These are phyloP conservation scores for Eucalyptus regnans DNA, from an alignment of 345 rosid genomes.

Conservation along the genomic window DNA sequence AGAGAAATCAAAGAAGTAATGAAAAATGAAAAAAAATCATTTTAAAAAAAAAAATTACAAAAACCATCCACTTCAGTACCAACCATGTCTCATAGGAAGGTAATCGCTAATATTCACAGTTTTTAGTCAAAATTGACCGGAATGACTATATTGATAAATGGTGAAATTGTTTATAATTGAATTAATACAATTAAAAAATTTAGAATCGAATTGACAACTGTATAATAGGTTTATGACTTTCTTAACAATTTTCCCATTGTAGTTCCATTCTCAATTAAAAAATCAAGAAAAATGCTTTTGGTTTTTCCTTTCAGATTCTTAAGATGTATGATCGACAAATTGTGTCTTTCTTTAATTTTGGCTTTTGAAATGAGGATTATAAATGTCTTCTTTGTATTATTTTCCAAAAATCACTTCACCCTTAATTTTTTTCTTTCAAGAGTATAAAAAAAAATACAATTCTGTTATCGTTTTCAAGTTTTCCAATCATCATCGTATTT, in stretches of 20 bases:
- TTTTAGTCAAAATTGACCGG: accelerated
- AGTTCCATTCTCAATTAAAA: neutral
- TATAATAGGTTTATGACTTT: accelerated
- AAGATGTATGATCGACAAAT: neutral
- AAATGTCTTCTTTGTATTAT: neutral
- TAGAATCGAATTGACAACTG: accelerated
- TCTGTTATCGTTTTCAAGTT: neutral
- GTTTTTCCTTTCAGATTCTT: neutral
- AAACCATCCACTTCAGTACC: accelerated
- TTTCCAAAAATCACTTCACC: neutral
- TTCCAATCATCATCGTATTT: accelerated
- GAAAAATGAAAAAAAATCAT: accelerated
- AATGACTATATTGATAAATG: accelerated
- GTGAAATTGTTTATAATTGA: accelerated
- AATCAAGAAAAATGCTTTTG: neutral
- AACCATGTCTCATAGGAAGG: accelerated
- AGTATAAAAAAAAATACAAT: neutral
- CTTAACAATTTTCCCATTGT: neutral
- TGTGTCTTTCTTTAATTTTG: neutral
- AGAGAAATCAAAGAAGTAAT: neutral
- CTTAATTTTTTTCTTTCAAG: neutral
- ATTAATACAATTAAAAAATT: neutral
- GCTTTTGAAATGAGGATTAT: neutral
- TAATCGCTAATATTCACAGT: accelerated
- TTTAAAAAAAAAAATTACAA: neutral